Evolutionary conservation across 805 yeast species (phyloP).

Genomic region (Zygosaccharomyces lentus): DNA sequence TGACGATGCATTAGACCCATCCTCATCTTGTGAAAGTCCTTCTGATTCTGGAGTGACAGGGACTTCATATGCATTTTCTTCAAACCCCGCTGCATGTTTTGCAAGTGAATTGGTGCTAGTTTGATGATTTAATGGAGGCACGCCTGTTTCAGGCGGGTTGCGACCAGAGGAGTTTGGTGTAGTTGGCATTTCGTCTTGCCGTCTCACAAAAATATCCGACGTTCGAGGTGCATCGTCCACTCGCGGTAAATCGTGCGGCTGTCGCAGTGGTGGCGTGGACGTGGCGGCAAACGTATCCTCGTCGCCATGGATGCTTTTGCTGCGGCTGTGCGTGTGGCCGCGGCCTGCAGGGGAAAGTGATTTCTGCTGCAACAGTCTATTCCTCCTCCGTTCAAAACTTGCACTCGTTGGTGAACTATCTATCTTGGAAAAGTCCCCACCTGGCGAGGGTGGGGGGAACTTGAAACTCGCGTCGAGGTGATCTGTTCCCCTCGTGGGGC

Average conservation of each 20-base stretch:
- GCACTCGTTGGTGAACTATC: slow-evolving; percentile 11
- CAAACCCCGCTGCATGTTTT: not conserved
- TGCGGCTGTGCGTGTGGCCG: slow-evolving; percentile 30
- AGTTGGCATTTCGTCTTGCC: not conserved
- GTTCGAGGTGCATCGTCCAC: not conserved
- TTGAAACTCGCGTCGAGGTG: slow-evolving; percentile 22
- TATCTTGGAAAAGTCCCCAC: slow-evolving; percentile 20
- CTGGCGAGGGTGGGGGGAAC: slow-evolving; percentile 20
- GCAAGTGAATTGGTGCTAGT: not conserved
- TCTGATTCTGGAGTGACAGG: slow-evolving; percentile 2
- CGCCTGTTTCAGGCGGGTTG: not conserved
- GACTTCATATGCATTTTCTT: slow-evolving; percentile 1
- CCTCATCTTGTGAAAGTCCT: not conserved
- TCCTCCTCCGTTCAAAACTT: slow-evolving; percentile 24
- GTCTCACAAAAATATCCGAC: not conserved
- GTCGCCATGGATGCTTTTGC: slow-evolving; percentile 28
- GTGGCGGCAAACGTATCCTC: slow-evolving; percentile 22
- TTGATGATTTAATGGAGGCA: not conserved
- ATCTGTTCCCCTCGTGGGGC: slow-evolving; percentile 9
- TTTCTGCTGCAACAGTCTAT: slow-evolving; percentile 13
- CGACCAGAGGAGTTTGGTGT: not conserved
- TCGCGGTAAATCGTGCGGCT: not conserved
- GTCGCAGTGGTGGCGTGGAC: slow-evolving; percentile 22
- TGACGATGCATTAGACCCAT: slow-evolving; percentile 1
- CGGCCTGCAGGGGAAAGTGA: slow-evolving; percentile 10